These are phyloP conservation scores for Carex parvula DNA, from an alignment of 176 grass and related monocot genomes.

Conservation along the genomic window DNA sequence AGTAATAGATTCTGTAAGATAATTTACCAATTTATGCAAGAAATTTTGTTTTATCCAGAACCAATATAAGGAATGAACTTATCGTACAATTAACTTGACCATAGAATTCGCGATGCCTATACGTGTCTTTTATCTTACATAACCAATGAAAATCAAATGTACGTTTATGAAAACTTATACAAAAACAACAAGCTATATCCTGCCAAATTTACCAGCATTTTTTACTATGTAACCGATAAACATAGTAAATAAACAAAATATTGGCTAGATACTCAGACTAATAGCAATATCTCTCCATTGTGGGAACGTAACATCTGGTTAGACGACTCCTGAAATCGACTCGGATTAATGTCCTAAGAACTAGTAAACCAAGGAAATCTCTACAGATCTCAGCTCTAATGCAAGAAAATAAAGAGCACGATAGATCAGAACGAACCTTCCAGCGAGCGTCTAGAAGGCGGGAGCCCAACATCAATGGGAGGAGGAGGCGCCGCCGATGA, in stretches of 20 bases:
- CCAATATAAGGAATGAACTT: not conserved
- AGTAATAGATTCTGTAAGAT: not conserved
- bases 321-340: not conserved
- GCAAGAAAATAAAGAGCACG: not conserved
- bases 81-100: not conserved
- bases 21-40: not conserved
- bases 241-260: slow-evolving; percentile 13
- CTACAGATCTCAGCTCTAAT: slow-evolving; percentile 6
- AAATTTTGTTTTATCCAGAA: not conserved
- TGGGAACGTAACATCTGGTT: not conserved
- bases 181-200: not conserved
- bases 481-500: slow-evolving; percentile 17
- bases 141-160: not conserved
- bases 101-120: not conserved
- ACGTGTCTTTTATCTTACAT: not conserved
- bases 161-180: not conserved
- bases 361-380: slow-evolving; percentile 5
- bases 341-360: not conserved
- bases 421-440: slow-evolving; percentile 46
- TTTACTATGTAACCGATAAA: not conserved
- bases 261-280: not conserved
- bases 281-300: not conserved
- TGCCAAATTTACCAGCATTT: not conserved
- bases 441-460: slow-evolving; percentile 44
- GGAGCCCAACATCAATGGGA: slow-evolving; percentile 15